These are phyloP conservation scores for Ogataea hybrid DNA, from an alignment of 1,139 yeast genomes.

Conservation along the genomic window DNA sequence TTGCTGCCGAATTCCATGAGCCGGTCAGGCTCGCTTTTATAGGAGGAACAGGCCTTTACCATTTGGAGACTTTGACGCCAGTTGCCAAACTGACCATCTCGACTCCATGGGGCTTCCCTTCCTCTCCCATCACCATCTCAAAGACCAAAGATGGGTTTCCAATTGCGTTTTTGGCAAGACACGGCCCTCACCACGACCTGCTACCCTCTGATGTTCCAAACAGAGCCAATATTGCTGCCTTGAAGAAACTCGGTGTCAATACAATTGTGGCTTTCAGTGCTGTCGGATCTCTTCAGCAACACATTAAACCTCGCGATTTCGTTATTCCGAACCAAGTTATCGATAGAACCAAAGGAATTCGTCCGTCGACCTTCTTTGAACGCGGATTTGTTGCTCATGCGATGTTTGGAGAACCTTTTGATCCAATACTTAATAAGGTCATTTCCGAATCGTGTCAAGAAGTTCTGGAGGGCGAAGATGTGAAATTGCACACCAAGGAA, in stretches of 20 bases:
- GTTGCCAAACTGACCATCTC: conserved; percentile 77
- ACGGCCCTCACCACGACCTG: conserved; percentile 84
- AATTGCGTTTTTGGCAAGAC: conserved; percentile 93
- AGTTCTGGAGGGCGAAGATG: conserved; percentile 43
- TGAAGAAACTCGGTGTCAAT: conserved; percentile 81
- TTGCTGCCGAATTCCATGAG: conserved; percentile 41
- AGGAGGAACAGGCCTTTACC: conserved; percentile 98
- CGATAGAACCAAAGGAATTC: conserved; percentile 93
- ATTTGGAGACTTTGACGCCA: conserved; percentile 75
- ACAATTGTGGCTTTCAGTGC: conserved; percentile 93
- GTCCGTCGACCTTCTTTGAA: conserved; percentile 89
- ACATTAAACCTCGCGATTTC: conserved; percentile 90
- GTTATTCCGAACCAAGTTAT: conserved; percentile 94
- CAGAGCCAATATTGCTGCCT: conserved; percentile 93
- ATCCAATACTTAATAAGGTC: conserved; percentile 63
- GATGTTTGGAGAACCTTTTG: conserved; percentile 96
- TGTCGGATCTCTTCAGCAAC: conserved; percentile 90
- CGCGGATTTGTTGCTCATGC: conserved; percentile 96
- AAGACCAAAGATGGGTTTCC: conserved; percentile 73
- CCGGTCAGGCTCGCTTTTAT: conserved; percentile 81
- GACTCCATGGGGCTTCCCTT: conserved; percentile 98
- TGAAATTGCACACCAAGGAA: conserved; percentile 54
- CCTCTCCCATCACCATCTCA: conserved; percentile 89
- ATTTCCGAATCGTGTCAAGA: conserved; percentile 57
- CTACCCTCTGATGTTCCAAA: conserved; percentile 92